Evolutionary conservation across 495 filamentous ascomycete species (phyloP), one percentile per base, ranked within the genome.

Genomic region (Aspergillus campestris): DNA sequence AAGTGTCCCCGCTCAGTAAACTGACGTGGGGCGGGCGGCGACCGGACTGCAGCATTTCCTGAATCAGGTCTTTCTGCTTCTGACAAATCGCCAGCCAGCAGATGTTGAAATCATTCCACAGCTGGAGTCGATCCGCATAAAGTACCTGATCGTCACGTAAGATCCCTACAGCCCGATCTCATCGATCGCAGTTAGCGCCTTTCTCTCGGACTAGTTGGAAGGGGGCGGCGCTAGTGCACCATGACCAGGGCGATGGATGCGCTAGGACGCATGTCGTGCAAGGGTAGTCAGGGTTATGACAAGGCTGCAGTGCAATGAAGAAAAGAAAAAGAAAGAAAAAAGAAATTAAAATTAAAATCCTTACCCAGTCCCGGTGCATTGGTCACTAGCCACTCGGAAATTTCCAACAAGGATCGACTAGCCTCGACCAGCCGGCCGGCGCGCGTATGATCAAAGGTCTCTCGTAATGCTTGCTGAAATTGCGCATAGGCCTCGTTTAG

Each of bases 91-190:
- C 80, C 31, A 97, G 79, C 92, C 92, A 98, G 52, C 88, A 92
- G 41, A 84, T 77, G 60, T 98, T 97, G 71, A 97, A 95, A 53
- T 96, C 84, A 53, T 83, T 82, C 92, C 92, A 98, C 29, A 97
- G 71, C 58, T 81, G 78, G 50, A 94, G 73, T 38, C 87, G 78
- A 45, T 89, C 80, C 30, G 68, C 60, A 52, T 90, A 78, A 30
- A 86, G 67, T 37, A 71, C 64, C 46, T 83, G 77, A 52, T 95
- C 82, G 67, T 98, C 92, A 44, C 77, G 78, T 42, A 81, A 69
- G 57, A 87, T 74, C 54, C 82, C 83, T 87, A 54, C 13, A 45
- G 6, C 24, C n/a, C 29, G 6, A 24, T 24, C 18, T 24, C 18
- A 24, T 24, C 18, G 18, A 24, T 24, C 18, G 18, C 18, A 24